Evolutionary conservation across 225 moss, liverwort and hornwort genomes (phyloP).

Genomic region (Physcomitrellopsis africana): DNA sequence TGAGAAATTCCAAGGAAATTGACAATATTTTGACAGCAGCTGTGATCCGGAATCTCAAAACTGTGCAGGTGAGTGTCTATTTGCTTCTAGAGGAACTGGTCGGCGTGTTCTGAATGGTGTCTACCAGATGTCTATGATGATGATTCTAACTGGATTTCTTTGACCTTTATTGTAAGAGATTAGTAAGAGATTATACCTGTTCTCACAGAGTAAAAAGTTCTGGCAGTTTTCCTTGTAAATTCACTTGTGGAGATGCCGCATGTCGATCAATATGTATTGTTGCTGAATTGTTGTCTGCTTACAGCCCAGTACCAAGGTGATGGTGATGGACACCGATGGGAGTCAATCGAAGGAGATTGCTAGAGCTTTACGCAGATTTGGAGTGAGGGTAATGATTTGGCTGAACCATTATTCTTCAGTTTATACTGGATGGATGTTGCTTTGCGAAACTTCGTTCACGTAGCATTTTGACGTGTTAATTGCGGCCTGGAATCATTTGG

Average conservation of each 20-base stretch:
- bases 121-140: background rate
- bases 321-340: conserved; percentile 88
- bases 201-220: conserved; percentile 12
- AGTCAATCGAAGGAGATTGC: conserved; percentile 81
- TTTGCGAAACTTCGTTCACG: background rate
- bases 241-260: background rate
- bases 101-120: background rate
- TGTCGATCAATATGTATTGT: conserved; percentile 7
- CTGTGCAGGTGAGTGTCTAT: conserved; percentile 59
- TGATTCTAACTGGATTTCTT: background rate
- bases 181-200: background rate
- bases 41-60: conserved; percentile 78
- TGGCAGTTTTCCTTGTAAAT: background rate
- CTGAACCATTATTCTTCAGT: background rate
- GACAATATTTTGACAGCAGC: conserved; percentile 81
- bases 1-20: conserved; percentile 67
- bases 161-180: background rate
- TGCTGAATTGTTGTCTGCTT: conserved; percentile 29
- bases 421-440: conserved; percentile 8
- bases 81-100: background rate
- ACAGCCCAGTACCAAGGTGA: conserved; percentile 78
- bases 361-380: conserved; percentile 71
- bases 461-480: background rate
- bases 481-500: background rate
- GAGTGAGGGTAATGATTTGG: conserved; percentile 60